Evolutionary conservation across 1,284 basidiomycete species (phyloP), one percentile per base, ranked within the genome.

Genomic region (Vanrija humicola): DNA sequence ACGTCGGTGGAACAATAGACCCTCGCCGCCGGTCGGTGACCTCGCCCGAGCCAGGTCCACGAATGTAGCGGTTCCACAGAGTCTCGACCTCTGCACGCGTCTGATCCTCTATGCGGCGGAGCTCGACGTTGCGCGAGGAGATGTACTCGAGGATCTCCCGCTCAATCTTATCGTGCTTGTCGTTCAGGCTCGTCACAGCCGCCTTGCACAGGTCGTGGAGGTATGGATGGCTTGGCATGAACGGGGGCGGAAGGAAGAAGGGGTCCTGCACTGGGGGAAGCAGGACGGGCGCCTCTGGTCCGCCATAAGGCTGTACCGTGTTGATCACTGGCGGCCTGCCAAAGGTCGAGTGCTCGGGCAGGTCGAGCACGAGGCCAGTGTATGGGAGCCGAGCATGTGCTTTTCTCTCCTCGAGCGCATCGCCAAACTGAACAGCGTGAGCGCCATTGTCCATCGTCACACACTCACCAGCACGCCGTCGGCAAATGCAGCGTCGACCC

Each of bases 141-240:
- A 76, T 67, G 48, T 69, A 73, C 2, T 58, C 49, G 29, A 49
- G 53, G 16, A 77, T 68, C n/a, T 75, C 70, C 21, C 61, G 57
- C 52, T 77, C 74, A 3, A 67, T 58, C 34, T 54, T 55, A 14
- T 48, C 10, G 57, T 49, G 25, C 84, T 52, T 42, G 2, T 61
- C 65, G 16, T 59, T 57, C 25, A 77, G 59, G 23, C 62, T 54
- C 12, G 53, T 61, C 5, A 70, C 67, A 0, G 75, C 72, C 19
- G 56, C 29, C 42, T 65, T 59, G 48, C 74, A 74, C 38, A 77
- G 64, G 16, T 66, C 61, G 8, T 70, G 62, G 68, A 77, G 66
- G 55, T 77, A 62, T 46, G 71, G 53, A 56, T 77, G 62, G 62
- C 72, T 54, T 68, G 80, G 70, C 63, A 79, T 73, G 76, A 82